Conservation (phyloP, 305 asterid genomes). For the Solanum chacoense region DNA sequence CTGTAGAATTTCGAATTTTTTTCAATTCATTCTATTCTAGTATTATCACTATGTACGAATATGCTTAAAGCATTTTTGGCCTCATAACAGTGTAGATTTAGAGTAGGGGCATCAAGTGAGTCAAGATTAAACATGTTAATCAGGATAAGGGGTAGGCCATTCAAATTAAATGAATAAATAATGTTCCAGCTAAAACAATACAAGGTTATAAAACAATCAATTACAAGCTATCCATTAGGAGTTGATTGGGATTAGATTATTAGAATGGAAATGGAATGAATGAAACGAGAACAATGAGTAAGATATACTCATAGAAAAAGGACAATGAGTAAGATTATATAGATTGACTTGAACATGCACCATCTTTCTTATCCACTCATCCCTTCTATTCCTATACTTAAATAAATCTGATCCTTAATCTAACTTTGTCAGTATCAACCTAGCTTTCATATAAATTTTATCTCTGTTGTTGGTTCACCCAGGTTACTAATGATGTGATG, state of each 20-base stretch:
- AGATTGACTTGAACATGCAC: neutral
- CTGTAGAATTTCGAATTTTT: neutral
- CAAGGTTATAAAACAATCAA: neutral
- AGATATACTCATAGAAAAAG: neutral
- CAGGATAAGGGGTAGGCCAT: neutral
- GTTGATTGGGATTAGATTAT: neutral
- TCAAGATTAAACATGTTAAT: neutral
- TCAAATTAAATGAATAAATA: neutral
- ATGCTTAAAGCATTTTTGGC: neutral
- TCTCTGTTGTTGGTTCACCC: neutral
- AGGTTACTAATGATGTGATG: neutral
- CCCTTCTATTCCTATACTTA: neutral
- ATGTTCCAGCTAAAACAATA: neutral
- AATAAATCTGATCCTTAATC: neutral
- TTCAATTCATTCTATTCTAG: neutral
- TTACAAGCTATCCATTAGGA: neutral
- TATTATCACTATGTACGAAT: neutral
- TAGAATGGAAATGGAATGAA: neutral
- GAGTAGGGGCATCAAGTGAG: neutral
- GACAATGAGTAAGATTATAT: neutral
- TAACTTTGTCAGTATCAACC: neutral
- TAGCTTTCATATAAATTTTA: neutral
- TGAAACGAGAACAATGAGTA: neutral
- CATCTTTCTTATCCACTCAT: neutral
- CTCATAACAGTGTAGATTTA: neutral